Evolutionary conservation across 768 basidiomycete genomes (phyloP).

Genomic region (Phlebiopsis gigantea): DNA sequence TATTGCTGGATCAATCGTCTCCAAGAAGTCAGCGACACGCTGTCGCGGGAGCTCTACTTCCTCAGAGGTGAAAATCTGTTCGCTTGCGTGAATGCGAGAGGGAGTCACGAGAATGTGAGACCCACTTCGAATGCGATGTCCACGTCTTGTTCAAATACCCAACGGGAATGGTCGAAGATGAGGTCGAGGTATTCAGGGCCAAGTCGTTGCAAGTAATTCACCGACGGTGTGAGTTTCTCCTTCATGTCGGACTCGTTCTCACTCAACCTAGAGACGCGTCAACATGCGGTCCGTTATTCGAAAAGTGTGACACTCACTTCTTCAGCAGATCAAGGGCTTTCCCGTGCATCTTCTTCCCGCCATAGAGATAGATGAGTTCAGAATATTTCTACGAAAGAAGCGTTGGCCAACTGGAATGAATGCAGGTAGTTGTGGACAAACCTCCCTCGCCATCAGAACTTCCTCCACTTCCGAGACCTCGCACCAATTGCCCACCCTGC

Average conservation of each 20-base stretch:
- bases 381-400: constrained; percentile 65
- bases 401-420: not conserved
- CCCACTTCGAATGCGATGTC: constrained; percentile 73
- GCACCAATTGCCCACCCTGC: constrained; percentile 94
- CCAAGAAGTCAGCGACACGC: constrained; percentile 73
- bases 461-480: constrained; percentile 94
- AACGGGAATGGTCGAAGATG: constrained; percentile 76
- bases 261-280: constrained; percentile 52
- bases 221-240: constrained; percentile 79
- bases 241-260: constrained; percentile 69
- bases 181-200: constrained; percentile 77
- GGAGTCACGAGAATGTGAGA: not conserved
- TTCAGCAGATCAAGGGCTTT: constrained; percentile 82
- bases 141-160: constrained; percentile 76
- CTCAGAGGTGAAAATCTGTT: constrained; percentile 91
- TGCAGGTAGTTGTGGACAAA: constrained; percentile 22
- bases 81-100: not conserved
- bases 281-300: not conserved
- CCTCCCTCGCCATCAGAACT: constrained; percentile 73
- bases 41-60: constrained; percentile 85
- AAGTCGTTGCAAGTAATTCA: constrained; percentile 87
- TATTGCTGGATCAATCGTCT: constrained; percentile 59
- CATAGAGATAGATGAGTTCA: constrained; percentile 87
- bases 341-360: constrained; percentile 92
- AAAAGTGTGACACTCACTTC: constrained; percentile 52